phyloP scores from a whole-genome alignment of 768 basidiomycete species.

The Chiua virens region DNA sequence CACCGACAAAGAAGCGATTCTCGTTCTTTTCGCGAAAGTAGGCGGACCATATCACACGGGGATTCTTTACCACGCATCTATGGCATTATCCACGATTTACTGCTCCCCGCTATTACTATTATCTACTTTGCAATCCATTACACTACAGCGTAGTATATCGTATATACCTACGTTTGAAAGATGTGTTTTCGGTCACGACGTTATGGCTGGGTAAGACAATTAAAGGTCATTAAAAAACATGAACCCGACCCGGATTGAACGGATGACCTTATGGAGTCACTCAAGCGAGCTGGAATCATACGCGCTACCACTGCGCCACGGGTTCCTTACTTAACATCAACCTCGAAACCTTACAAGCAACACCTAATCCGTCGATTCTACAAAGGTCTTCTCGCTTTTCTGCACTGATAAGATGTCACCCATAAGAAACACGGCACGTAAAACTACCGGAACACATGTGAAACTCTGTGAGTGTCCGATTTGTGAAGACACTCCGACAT shows the following conservation, averaged over 20 bases:
- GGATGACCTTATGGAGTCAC: slow-evolving; percentile 44
- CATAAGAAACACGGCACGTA: slow-evolving; percentile 20
- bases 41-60: slow-evolving; percentile 12
- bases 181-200: no score
- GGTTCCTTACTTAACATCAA: slow-evolving; percentile 19
- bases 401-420: background rate
- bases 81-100: slow-evolving; percentile 17
- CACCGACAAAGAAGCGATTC: slow-evolving; percentile 26
- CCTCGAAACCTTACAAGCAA: background rate
- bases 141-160: slow-evolving; percentile 12
- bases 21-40: slow-evolving; percentile 33
- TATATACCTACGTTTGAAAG: slow-evolving; percentile 11
- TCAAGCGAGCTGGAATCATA: slow-evolving; percentile 36
- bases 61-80: slow-evolving; percentile 13
- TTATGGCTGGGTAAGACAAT: no score
- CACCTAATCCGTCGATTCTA: background rate
- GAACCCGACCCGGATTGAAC: slow-evolving; percentile 47
- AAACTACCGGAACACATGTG: slow-evolving; percentile 14
- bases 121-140: slow-evolving; percentile 21
- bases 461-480: slow-evolving; percentile 4
- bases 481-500: background rate
- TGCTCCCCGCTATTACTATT: background rate
- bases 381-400: no score
- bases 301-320: slow-evolving; percentile 42
- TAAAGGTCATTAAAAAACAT: slow-evolving; percentile 17